Conservation (phyloP, 2,329 filamentous ascomycete genomes). For the Neophaeococcomyces mojaviensis region DNA sequence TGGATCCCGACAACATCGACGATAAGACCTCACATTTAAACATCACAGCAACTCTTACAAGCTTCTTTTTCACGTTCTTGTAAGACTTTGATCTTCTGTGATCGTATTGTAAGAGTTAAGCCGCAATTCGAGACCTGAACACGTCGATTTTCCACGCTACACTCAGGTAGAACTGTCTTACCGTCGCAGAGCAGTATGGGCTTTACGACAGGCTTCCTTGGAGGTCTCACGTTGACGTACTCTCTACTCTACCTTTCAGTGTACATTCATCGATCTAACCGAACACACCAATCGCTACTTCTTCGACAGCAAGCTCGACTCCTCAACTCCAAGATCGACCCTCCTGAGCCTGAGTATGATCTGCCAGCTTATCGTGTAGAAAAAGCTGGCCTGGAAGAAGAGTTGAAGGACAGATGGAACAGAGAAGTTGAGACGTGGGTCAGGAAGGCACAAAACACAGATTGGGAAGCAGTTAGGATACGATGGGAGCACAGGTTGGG, state of each 20-base stretch:
- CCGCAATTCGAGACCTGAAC: too few species aligned
- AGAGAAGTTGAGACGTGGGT: slow-evolving; percentile 61
- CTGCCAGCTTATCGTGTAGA: slow-evolving; percentile 32
- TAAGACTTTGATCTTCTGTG: too few species aligned
- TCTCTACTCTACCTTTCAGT: slow-evolving; percentile 65
- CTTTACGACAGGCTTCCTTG: slow-evolving; percentile 67
- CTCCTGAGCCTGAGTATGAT: slow-evolving; percentile 24
- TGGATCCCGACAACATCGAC: background rate
- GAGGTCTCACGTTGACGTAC: slow-evolving; percentile 68
- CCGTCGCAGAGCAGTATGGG: slow-evolving; percentile 47
- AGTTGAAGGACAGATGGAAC: slow-evolving; percentile 73
- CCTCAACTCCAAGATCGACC: slow-evolving; percentile 34
- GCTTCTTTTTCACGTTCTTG: too few species aligned
- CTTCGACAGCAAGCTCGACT: slow-evolving; percentile 38
- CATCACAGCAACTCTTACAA: too few species aligned
- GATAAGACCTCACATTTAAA: too few species aligned
- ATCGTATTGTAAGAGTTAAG: too few species aligned
- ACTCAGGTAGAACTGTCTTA: background rate
- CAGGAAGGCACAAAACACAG: slow-evolving; percentile 56
- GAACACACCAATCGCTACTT: slow-evolving; percentile 40
- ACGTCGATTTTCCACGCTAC: background rate
- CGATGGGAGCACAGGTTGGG: slow-evolving; percentile 15
- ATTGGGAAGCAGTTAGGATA: slow-evolving; percentile 43
- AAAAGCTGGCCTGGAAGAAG: slow-evolving; percentile 53
- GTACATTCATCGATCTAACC: slow-evolving; percentile 61